Conservation (phyloP, 257 asterid genomes). For the Capsicum pubescens region DNA sequence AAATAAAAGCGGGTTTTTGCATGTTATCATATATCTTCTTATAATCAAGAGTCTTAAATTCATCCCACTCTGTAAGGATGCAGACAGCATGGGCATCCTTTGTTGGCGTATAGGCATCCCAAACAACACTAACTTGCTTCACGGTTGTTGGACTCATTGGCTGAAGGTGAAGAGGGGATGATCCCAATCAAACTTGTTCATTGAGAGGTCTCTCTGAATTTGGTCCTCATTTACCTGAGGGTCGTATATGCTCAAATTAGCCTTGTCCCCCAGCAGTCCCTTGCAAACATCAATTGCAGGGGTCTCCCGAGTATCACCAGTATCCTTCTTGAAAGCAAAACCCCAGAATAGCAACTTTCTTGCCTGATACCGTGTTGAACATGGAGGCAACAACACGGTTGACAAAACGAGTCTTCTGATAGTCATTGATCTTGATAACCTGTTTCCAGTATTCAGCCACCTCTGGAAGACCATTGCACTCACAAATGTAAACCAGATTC, state of each 20-base stretch:
- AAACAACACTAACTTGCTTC: conserved; percentile 58
- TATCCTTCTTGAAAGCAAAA: conserved; percentile 75
- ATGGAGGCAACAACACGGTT: conserved; percentile 68
- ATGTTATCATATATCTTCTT: conserved; percentile 66
- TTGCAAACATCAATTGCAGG: conserved; percentile 76
- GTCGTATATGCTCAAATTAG: conserved; percentile 66
- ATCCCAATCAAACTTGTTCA: conserved; percentile 80
- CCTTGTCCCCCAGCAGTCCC: conserved; percentile 73
- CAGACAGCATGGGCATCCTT: conserved; percentile 75
- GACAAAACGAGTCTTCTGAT: conserved; percentile 70
- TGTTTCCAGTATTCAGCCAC: conserved; percentile 80
- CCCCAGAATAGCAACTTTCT: conserved; percentile 73
- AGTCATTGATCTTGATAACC: conserved; percentile 73
- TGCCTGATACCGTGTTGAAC: conserved; percentile 78
- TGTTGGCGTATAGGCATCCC: conserved; percentile 71
- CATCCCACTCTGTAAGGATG: conserved; percentile 77
- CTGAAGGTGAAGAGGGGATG: conserved; percentile 81
- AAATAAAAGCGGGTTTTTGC: conserved; percentile 76
- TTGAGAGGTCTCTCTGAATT: conserved; percentile 66
- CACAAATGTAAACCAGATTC: conserved; percentile 72
- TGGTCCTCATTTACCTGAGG: conserved; percentile 78
- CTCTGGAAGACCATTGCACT: conserved; percentile 77
- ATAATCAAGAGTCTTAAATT: conserved; percentile 69
- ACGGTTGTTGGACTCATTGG: conserved; percentile 71
- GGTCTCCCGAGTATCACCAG: conserved; percentile 73